phyloP scores from a whole-genome alignment of 2,329 filamentous ascomycete species.

The Aspergillus thermomutatus region DNA sequence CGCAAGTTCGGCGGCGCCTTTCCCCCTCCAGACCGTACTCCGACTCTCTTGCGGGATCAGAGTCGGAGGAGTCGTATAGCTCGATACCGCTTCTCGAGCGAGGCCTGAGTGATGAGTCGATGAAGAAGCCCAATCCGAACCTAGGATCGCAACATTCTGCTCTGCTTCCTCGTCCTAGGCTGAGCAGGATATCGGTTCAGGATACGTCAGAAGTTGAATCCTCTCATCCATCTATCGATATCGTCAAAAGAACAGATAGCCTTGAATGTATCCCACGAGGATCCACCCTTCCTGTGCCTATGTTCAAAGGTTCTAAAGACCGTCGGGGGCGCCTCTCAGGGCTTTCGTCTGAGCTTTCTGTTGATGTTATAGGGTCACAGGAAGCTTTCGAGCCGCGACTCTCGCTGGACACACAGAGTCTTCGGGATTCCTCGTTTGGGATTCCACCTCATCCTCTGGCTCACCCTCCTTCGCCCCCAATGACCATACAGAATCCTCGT shows the following conservation, averaged over 20 bases:
- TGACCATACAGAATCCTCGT: conserved; percentile 39
- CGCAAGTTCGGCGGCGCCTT: conserved; percentile 24
- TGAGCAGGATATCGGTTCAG: conserved; percentile 25
- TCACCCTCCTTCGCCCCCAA: conserved; percentile 46
- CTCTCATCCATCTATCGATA: conserved; percentile 49
- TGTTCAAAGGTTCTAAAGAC: conserved; percentile 31
- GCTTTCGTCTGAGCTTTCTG: conserved; percentile 49
- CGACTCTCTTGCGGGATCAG: conserved; percentile 43
- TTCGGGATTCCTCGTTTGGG: conserved; percentile 36
- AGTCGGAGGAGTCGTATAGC: conserved; percentile 70
- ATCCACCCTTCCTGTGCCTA: conserved; percentile 37
- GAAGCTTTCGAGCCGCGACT: conserved; percentile 33
- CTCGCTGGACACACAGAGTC: conserved; percentile 32
- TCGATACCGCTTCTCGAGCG: conserved; percentile 75
- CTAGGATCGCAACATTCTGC: conserved; percentile 15
- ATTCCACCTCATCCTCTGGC: conserved; percentile 45
- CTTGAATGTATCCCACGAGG: conserved; percentile 47
- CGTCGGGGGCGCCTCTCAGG: conserved; percentile 54
- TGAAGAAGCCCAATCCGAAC: conserved; percentile 42
- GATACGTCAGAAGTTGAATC: conserved; percentile 34
- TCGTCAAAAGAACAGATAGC: conserved; percentile 51
- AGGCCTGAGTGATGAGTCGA: conserved; percentile 49
- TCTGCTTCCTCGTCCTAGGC: conserved; percentile 22
- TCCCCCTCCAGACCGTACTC: conserved; percentile 36
- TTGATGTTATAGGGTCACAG: conserved; percentile 47